A percentile compares a stretch with the other conserved stretches of the same genome.
Conservation (phyloP, 73 alveolate genomes). For the Durusdinium trenchii region DNA sequence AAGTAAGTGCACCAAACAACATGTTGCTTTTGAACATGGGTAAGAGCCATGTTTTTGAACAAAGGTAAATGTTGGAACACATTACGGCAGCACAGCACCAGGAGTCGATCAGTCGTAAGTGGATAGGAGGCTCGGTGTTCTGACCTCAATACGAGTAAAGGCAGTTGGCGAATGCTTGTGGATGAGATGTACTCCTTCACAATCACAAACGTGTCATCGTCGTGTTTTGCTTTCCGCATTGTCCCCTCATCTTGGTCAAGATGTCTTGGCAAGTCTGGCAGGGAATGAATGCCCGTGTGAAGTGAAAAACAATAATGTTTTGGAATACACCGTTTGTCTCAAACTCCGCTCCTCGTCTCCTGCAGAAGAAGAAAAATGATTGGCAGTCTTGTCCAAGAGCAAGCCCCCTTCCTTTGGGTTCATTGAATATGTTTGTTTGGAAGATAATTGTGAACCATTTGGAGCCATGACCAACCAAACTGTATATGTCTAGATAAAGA, state of each 20-base stretch:
- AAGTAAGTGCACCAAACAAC: neutral
- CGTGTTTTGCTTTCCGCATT: neutral
- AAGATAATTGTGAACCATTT: neutral
- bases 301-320: neutral
- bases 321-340: neutral
- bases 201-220: neutral
- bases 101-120: too few species aligned
- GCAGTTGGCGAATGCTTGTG: neutral
- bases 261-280: neutral
- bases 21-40: neutral
- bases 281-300: too few species aligned
- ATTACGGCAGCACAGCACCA: too few species aligned
- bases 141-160: neutral
- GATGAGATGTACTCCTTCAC: constrained; percentile 21
- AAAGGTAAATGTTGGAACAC: neutral
- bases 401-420: neutral
- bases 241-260: neutral
- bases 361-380: neutral
- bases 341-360: neutral
- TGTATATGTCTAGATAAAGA: neutral
- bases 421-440: neutral
- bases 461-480: neutral
- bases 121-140: too few species aligned
- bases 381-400: neutral
- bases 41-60: neutral